Percentiles rank a stretch among this genome's conserved stretches.
Conservation (phyloP, 805 yeast species). For the Candida michaelii region DNA sequence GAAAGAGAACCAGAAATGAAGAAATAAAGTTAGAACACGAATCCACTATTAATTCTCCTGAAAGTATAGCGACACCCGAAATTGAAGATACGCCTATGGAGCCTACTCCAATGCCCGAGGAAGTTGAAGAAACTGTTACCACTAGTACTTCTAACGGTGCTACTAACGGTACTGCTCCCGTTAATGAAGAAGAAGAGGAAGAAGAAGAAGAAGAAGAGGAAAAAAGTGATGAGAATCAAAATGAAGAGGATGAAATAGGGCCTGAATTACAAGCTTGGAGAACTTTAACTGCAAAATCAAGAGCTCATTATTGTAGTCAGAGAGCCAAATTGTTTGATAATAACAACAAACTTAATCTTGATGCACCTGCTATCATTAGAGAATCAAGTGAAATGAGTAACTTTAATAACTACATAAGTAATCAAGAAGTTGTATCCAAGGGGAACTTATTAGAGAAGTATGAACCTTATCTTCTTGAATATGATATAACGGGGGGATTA, state of each 20-base stretch:
- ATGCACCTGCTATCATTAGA: constrained; percentile 69
- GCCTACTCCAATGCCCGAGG: constrained; percentile 10
- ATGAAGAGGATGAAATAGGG: constrained; percentile 66
- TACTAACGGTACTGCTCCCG: constrained; percentile 2
- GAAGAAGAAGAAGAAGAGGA: constrained; percentile 32
- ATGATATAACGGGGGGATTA: constrained; percentile 77
- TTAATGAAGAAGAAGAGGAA: constrained; percentile 12
- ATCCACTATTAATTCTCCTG: constrained; percentile 18
- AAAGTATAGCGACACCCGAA: constrained; percentile 14
- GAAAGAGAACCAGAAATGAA: constrained; percentile 39
- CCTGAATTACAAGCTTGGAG: constrained; percentile 84
- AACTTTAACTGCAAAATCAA: constrained; percentile 70
- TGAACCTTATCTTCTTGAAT: constrained; percentile 72
- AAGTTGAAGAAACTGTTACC: constrained; percentile 13
- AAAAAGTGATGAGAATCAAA: constrained; percentile 45
- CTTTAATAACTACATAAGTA: constrained; percentile 45
- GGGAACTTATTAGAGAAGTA: constrained; percentile 53
- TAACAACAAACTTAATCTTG: constrained; percentile 49
- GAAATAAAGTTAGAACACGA: constrained; percentile 31
- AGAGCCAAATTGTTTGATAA: constrained; percentile 66
- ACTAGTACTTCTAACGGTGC: constrained; percentile 14
- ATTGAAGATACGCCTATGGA: constrained; percentile 12
- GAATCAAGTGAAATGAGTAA: constrained; percentile 68
- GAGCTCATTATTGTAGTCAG: constrained; percentile 71
- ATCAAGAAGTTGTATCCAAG: constrained; percentile 40